A percentile compares a stretch with the other conserved stretches of the same genome.
Conservation (phyloP, 129 eudicot species). For the Scalesia atractyloides region DNA sequence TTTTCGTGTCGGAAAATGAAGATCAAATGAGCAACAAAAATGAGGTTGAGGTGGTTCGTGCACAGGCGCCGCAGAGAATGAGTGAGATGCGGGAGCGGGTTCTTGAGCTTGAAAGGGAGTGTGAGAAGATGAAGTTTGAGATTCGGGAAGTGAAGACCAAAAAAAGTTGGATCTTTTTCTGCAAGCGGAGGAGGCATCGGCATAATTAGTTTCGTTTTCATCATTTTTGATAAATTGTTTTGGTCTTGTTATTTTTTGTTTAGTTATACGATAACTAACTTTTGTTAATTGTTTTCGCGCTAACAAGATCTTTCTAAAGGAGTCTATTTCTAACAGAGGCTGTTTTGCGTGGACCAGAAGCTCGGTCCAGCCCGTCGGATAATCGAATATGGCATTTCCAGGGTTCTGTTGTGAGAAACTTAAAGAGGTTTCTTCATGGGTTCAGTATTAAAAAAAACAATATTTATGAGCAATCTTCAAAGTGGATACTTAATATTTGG, state of each 20-base stretch:
- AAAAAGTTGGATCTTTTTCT: slow-evolving; percentile 44
- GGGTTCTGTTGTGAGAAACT: too few species aligned
- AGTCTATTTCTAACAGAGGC: too few species aligned
- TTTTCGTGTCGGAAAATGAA: slow-evolving; percentile 66
- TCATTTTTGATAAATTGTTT: not conserved
- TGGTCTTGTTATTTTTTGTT: not conserved
- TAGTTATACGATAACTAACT: not conserved
- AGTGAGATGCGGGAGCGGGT: slow-evolving; percentile 54
- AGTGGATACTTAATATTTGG: too few species aligned
- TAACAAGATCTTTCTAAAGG: too few species aligned
- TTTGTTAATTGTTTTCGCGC: too few species aligned
- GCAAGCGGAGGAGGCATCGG: slow-evolving; percentile 39
- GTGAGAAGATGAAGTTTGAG: slow-evolving; percentile 50
- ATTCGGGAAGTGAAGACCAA: slow-evolving; percentile 42
- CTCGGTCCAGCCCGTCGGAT: too few species aligned
- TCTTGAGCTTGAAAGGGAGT: slow-evolving; percentile 51
- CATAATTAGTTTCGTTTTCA: not conserved
- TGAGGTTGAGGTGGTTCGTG: slow-evolving; percentile 16
- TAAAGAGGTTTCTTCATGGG: too few species aligned
- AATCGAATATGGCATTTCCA: too few species aligned
- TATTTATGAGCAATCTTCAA: too few species aligned
- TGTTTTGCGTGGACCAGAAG: too few species aligned
- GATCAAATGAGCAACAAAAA: slow-evolving; percentile 27
- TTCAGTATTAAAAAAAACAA: too few species aligned
- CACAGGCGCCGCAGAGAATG: slow-evolving; percentile 14